phyloP scores from a whole-genome alignment of 225 moss, liverwort and hornwort species.

The Asterella californica region DNA sequence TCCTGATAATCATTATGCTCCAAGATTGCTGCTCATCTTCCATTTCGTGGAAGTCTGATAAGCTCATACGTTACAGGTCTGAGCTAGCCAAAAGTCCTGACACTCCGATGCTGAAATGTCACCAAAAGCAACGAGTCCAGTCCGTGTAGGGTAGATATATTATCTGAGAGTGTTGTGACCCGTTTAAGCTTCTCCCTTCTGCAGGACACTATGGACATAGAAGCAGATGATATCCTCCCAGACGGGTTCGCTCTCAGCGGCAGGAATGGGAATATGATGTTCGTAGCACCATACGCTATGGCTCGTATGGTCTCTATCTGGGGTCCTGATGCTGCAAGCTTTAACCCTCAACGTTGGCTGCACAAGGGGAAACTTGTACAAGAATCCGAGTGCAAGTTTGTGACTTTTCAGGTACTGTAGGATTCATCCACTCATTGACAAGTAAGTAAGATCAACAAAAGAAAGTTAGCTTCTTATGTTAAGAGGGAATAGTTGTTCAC shows the following conservation, averaged over 20 bases:
- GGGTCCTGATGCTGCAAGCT: slow-evolving; percentile 20
- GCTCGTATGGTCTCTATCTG: slow-evolving; percentile 21
- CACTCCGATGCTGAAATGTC: no score
- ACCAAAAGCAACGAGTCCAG: no score
- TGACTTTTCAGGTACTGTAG: slow-evolving; percentile 21
- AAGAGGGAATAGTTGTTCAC: no score
- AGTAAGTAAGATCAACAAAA: no score
- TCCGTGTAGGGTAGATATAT: no score
- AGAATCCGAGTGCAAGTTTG: slow-evolving; percentile 19
- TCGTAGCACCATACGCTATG: slow-evolving; percentile 21
- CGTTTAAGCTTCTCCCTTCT: background rate
- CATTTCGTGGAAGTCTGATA: no score
- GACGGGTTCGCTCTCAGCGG: background rate
- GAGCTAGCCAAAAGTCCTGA: no score
- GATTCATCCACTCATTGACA: no score
- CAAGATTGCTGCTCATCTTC: background rate
- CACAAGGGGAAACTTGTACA: slow-evolving; percentile 3
- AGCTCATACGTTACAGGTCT: no score
- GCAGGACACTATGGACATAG: slow-evolving; percentile 18
- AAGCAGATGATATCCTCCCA: slow-evolving; percentile 15
- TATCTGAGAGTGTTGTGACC: background rate
- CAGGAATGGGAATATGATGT: slow-evolving; percentile 16
- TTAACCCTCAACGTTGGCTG: slow-evolving; percentile 24
- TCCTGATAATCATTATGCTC: no score
- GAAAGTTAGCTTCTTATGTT: no score